Base-by-base conservation (phyloP, 1,284 basidiomycete genomes). In the Hypsizygus ulmarius region DNA sequence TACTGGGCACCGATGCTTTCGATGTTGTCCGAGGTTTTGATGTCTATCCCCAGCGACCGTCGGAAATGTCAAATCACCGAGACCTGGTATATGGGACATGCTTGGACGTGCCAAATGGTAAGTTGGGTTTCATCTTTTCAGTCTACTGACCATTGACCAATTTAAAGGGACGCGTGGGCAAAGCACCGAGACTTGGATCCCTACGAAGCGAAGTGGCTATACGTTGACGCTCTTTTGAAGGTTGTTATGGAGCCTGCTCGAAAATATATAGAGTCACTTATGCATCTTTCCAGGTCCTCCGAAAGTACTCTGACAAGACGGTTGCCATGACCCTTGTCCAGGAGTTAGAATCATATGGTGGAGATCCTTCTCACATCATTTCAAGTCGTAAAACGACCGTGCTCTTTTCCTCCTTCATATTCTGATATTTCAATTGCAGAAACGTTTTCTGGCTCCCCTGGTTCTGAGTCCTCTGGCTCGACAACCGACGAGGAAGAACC, bases 81-180 rank as follows among this genome's bases (percentile, higher is more conserved):
- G 93, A 34, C 93, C 93, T n/a, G 87, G 86, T 11, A 83, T 96
- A 32, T 91, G 87, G 74, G 93, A 98, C 64, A 89, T 97, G 83
- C 74, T 97, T 10, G 93, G 92, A 28, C 78, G 94, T 56, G 94
- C 95, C 14, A 97, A 97, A 71, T 97, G 94, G 94, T 93, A 56
- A 43, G 75, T 57, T 11, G 15, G 10, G 18, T 18, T 42, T 34
- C 39, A 32, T 43, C 38, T 8, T 19, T 49, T 30, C 12, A 34
- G 38, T 36, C 19, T 38, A 39, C 21, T 7, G 21, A 14, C 42
- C 39, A 37, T 53, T 65, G 61, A 70, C 56, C 56, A 62, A 58
- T 57, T 53, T 45, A 59, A 55, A 94, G 92, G 93, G 93, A 96
- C 69, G 92, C 92, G 27, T 97, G 94, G 94, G 83, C 87, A 39